Conservation (phyloP, 805 yeast genomes). For the Metschnikowia sp. region DNA sequence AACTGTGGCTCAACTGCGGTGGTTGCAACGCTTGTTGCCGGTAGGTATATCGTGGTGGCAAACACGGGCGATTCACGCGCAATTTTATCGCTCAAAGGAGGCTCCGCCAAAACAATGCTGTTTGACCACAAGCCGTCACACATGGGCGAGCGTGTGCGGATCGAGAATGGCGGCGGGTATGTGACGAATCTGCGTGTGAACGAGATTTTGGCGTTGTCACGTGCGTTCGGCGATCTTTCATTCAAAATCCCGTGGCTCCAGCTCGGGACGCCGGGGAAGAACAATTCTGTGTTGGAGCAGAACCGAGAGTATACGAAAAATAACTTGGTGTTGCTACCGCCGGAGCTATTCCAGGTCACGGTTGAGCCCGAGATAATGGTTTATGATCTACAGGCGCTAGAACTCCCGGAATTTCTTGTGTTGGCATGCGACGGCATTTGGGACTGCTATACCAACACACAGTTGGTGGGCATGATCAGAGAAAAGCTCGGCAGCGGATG, state of each 20-base stretch:
- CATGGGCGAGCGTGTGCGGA: constrained; percentile 43
- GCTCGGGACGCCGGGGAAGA: constrained; percentile 18
- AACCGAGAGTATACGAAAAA: constrained; percentile 22
- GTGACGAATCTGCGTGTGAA: constrained; percentile 37
- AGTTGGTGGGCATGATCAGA: constrained; percentile 52
- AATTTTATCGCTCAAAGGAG: constrained; percentile 51
- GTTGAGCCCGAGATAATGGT: constrained; percentile 43
- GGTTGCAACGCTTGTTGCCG: constrained; percentile 28
- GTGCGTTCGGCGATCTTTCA: constrained; percentile 45
- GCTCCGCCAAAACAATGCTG: constrained; percentile 46
- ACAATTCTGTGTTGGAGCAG: constrained; percentile 31
- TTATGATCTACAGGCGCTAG: constrained; percentile 31
- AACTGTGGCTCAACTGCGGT: constrained; percentile 45
- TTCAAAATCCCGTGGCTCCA: constrained; percentile 38
- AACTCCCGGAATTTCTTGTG: constrained; percentile 33
- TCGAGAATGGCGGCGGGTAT: constrained; percentile 40
- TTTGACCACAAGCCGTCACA: constrained; percentile 44
- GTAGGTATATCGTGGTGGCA: constrained; percentile 49
- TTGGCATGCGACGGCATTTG: constrained; percentile 47
- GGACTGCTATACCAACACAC: constrained; percentile 52
- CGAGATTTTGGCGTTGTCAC: constrained; percentile 40
- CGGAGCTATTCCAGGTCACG: constrained; percentile 41
- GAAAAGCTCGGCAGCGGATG: constrained; percentile 56
- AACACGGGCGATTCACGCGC: constrained; percentile 79
- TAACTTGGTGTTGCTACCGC: constrained; percentile 36